Percentiles rank a stretch among this genome's conserved stretches.
These are phyloP conservation scores for Neurospora sp. DNA, from an alignment of 2,329 filamentous ascomycete genomes.

Conservation along the genomic window DNA sequence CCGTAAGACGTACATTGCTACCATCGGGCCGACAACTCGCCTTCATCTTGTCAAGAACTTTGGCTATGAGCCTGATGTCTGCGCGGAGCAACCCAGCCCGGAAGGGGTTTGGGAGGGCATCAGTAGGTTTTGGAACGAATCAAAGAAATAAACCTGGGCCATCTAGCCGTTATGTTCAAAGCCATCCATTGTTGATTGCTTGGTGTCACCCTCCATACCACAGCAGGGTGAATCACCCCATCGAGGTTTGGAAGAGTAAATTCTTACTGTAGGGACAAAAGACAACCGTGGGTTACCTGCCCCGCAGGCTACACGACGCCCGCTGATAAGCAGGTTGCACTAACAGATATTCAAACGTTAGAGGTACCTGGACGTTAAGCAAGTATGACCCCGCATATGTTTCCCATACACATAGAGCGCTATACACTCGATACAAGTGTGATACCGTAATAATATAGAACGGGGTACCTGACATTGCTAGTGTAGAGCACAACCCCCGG, in stretches of 20 bases:
- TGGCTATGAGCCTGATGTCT: constrained; percentile 64
- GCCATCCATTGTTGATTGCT: background rate
- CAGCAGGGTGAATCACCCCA: background rate
- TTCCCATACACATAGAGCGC: background rate
- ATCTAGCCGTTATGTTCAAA: background rate
- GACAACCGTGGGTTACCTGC: background rate
- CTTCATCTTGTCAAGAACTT: constrained; percentile 59
- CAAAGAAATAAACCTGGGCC: background rate
- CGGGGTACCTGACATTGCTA: background rate
- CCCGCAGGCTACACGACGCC: background rate
- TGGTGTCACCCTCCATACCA: background rate
- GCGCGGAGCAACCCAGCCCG: constrained; percentile 70
- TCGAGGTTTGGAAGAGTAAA: too few relatives aligned
- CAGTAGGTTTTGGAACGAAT: constrained; percentile 22
- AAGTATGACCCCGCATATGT: background rate
- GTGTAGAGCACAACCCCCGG: background rate
- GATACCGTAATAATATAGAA: background rate
- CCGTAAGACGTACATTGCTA: constrained; percentile 57
- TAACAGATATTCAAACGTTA: background rate
- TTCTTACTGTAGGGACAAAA: background rate
- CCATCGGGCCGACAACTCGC: constrained; percentile 88
- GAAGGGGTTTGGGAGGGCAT: constrained; percentile 69
- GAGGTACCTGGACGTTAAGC: background rate
- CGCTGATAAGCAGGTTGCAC: background rate
- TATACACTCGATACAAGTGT: background rate